Conservation (phyloP, 805 yeast species). For the Brettanomyces sp. region DNA sequence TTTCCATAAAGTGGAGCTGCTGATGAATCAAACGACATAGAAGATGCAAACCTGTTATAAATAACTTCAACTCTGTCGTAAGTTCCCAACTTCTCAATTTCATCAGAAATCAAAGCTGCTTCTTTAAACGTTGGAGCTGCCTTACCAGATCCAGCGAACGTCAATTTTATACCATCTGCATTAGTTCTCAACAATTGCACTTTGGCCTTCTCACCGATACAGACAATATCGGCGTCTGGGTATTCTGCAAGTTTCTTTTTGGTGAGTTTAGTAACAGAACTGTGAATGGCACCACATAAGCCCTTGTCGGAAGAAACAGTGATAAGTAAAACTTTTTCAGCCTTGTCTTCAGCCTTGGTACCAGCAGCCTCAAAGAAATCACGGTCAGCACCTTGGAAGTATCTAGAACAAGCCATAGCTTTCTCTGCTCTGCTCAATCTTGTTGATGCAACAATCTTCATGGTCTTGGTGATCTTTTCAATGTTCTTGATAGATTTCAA, state of each 20-base stretch:
- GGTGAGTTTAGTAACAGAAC: conserved; percentile 86
- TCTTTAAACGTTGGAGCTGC: conserved; percentile 92
- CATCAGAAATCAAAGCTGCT: conserved; percentile 82
- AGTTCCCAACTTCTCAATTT: conserved; percentile 57
- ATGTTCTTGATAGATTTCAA: conserved; percentile 97
- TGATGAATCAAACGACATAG: conserved; percentile 86
- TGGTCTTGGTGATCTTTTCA: conserved; percentile 98
- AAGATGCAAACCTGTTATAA: conserved; percentile 81
- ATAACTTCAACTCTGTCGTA: conserved; percentile 74
- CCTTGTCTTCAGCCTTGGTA: conserved; percentile 43
- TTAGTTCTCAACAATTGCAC: conserved; percentile 81
- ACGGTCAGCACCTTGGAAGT: conserved; percentile 68
- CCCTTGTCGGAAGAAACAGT: conserved; percentile 97
- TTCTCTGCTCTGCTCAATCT: conserved; percentile 91
- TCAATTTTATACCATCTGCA: conserved; percentile 55
- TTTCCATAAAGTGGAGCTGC: conserved; percentile 57
- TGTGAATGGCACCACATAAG: conserved; percentile 96
- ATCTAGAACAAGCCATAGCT: conserved; percentile 84
- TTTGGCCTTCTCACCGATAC: conserved; percentile 93
- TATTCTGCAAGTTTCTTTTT: conserved; percentile 54
- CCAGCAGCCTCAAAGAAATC: conserved; percentile 78
- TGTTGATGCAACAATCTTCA: conserved; percentile 98
- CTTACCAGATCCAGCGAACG: conserved; percentile 90
- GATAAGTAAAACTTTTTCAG: conserved; percentile 61
- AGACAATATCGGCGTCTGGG: conserved; percentile 67